Percentiles rank a stretch among this genome's conserved stretches.
Evolutionary conservation across 2,329 filamentous ascomycete genomes (phyloP).

Genomic region (Cladosporium oxysporum): DNA sequence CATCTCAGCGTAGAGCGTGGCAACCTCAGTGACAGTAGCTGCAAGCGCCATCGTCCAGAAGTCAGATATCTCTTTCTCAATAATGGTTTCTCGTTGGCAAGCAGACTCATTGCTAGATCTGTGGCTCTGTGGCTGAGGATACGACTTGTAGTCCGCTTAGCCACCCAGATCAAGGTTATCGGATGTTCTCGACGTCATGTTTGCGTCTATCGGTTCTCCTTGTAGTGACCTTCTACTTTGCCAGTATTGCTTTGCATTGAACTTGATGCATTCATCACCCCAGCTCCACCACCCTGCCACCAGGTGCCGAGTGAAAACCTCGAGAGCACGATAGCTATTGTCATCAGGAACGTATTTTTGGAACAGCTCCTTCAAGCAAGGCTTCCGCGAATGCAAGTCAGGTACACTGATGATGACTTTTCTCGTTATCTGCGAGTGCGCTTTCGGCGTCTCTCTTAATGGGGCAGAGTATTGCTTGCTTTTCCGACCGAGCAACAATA

Average conservation of each 20-base stretch:
- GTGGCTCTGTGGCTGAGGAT: too few relatives aligned
- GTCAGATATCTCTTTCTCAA: too few relatives aligned
- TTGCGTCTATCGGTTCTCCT: neutral
- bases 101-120: too few relatives aligned
- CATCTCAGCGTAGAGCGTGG: too few relatives aligned
- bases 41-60: too few relatives aligned
- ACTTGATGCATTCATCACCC: constrained; percentile 73
- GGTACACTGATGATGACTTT: constrained; percentile 70
- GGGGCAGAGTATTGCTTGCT: constrained; percentile 16
- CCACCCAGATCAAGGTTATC: too few relatives aligned
- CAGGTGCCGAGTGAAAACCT: constrained; percentile 74
- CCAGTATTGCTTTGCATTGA: constrained; percentile 50
- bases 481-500: constrained; percentile 61
- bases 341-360: constrained; percentile 52
- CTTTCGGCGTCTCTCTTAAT: neutral
- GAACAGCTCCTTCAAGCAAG: constrained; percentile 65
- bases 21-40: too few relatives aligned
- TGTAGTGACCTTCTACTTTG: neutral
- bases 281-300: constrained; percentile 77
- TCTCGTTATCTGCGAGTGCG: constrained; percentile 29
- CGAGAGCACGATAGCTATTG: constrained; percentile 60
- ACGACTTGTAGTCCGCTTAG: too few relatives aligned
- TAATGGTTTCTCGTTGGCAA: too few relatives aligned
- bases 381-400: constrained; percentile 78
- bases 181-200: neutral